Conservation (phyloP, 352 stramenopile species). For the Globisporangium ultimum region DNA sequence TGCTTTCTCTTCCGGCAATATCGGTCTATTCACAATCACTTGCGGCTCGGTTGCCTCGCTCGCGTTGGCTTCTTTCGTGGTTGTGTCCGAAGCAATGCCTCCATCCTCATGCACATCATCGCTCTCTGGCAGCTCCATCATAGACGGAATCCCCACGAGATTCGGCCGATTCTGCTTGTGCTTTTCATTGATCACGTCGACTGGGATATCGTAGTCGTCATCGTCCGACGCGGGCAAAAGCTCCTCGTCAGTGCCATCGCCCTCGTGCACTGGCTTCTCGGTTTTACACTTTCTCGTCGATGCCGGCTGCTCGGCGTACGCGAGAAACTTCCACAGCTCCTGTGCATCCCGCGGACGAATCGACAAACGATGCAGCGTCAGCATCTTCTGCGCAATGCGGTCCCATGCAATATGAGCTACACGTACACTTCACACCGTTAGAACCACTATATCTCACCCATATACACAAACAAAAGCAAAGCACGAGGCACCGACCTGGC, state of each 20-base stretch:
- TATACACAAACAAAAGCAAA: background rate
- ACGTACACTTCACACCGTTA: background rate
- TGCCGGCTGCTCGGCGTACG: conserved; percentile 36
- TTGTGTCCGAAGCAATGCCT: too few species aligned
- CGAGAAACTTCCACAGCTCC: conserved; percentile 69
- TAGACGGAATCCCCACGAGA: conserved; percentile 3
- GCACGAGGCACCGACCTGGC: conserved; percentile 18
- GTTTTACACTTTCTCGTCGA: background rate
- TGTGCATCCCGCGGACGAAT: conserved; percentile 43
- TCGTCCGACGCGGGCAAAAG: conserved; percentile 48
- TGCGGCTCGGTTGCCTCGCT: too few species aligned
- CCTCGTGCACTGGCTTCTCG: conserved; percentile 1
- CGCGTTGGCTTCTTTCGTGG: too few species aligned
- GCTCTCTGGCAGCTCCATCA: background rate
- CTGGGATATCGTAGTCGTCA: conserved; percentile 37
- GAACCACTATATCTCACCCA: background rate
- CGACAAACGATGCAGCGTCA: conserved; percentile 29
- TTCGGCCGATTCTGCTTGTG: conserved; percentile 7
- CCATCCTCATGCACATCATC: background rate
- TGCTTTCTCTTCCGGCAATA: background rate
- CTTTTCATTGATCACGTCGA: conserved; percentile 24
- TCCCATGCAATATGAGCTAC: conserved; percentile 41
- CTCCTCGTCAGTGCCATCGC: conserved; percentile 8
- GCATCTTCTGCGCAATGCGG: conserved; percentile 35
- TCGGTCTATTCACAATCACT: background rate